These are phyloP conservation scores for Apiospora marii DNA, from an alignment of 2,329 filamentous ascomycete genomes.

Conservation along the genomic window DNA sequence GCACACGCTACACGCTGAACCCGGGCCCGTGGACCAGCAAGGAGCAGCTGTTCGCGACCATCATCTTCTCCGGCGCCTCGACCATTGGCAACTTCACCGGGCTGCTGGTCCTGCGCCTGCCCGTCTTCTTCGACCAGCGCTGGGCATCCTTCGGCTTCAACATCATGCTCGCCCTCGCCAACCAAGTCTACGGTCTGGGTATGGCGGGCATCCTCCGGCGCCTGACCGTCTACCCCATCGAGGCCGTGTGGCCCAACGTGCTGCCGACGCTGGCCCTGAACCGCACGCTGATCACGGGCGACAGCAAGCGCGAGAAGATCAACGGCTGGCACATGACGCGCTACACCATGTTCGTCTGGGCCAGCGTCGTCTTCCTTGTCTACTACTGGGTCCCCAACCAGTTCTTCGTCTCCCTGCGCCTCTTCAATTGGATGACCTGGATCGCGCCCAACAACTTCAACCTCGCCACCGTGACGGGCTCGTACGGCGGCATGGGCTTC, in stretches of 20 bases:
- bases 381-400: conserved; percentile 64
- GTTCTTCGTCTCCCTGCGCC: conserved; percentile 56
- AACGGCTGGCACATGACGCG: conserved; percentile 47
- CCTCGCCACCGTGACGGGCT: conserved; percentile 53
- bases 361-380: conserved; percentile 50
- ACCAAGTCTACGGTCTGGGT: conserved; percentile 54
- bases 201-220: conserved; percentile 55
- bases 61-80: conserved; percentile 67
- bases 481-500: conserved; percentile 52
- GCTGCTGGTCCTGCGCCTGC: conserved; percentile 58
- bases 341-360: conserved; percentile 55
- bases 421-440: conserved; percentile 57
- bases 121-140: conserved; percentile 58
- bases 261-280: conserved; percentile 58
- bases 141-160: conserved; percentile 60
- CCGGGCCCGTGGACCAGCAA: conserved; percentile 59
- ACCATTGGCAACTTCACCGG: conserved; percentile 57
- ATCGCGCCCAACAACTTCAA: conserved; percentile 54
- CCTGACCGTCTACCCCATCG: conserved; percentile 61
- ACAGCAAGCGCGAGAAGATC: conserved; percentile 48
- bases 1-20: conserved; percentile 44
- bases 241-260: conserved; percentile 60
- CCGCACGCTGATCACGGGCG: conserved; percentile 50
- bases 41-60: conserved; percentile 65
- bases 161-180: conserved; percentile 51